Conservation (phyloP, 495 filamentous ascomycete genomes). For the Aeminium ludgeri region DNA sequence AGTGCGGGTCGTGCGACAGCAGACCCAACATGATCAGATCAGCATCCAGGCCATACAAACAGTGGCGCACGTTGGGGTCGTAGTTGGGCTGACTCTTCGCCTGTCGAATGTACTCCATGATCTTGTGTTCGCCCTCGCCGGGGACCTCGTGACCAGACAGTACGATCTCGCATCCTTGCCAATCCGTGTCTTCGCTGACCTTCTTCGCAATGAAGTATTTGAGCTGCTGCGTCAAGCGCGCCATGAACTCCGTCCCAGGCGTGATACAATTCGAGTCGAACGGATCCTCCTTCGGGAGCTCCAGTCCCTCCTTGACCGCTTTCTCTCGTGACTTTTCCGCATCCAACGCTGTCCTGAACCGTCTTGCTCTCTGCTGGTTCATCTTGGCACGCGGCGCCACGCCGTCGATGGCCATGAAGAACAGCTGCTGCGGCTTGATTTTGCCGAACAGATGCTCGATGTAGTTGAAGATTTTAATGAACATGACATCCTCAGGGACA, state of each 20-base stretch:
- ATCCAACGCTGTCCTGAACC: constrained; percentile 89
- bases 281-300: constrained; percentile 86
- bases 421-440: constrained; percentile 94
- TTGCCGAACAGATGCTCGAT: constrained; percentile 98
- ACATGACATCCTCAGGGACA: constrained; percentile 96
- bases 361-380: constrained; percentile 94
- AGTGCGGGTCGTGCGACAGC: constrained; percentile 94
- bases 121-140: constrained; percentile 97
- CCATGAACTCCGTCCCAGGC: constrained; percentile 96
- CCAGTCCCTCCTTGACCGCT: constrained; percentile 68
- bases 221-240: constrained; percentile 77
- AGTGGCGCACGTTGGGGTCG: constrained; percentile 89
- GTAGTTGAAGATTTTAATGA: constrained; percentile 99
- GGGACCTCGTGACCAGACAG: constrained; percentile 98
- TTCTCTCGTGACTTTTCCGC: constrained; percentile 77
- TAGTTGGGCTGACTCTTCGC: constrained; percentile 90
- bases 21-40: constrained; percentile 98
- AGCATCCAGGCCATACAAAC: constrained; percentile 91
- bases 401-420: constrained; percentile 98
- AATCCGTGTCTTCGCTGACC: constrained; percentile 87
- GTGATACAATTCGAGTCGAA: constrained; percentile 99
- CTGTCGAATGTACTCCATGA: constrained; percentile 98
- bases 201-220: constrained; percentile 99
- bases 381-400: constrained; percentile 97
- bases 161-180: constrained; percentile 82